These are phyloP conservation scores for Mycena sp. DNA, from an alignment of 1,284 basidiomycete genomes.

Conservation along the genomic window DNA sequence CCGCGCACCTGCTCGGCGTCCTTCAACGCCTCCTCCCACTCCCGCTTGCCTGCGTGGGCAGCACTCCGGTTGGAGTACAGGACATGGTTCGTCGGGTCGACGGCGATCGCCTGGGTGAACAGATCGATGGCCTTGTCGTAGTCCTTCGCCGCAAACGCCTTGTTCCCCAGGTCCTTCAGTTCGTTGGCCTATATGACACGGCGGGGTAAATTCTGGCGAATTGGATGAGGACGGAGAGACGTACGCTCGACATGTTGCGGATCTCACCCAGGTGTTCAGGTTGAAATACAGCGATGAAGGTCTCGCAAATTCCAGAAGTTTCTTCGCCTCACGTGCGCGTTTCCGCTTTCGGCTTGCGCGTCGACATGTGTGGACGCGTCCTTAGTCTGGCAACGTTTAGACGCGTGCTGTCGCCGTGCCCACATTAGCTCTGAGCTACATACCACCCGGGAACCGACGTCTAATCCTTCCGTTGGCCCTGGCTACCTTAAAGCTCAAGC, in stretches of 20 bases:
- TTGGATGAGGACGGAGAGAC: neutral
- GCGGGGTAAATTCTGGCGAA: neutral
- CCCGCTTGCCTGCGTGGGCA: conserved; percentile 85
- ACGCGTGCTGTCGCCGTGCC: conserved; percentile 13
- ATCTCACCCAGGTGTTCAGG: too few relatives aligned
- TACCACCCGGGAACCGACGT: conserved; percentile 3
- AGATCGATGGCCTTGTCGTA: conserved; percentile 89
- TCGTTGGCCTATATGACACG: conserved; percentile 59
- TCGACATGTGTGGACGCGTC: neutral
- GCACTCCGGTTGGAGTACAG: conserved; percentile 95
- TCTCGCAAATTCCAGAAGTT: conserved; percentile 1
- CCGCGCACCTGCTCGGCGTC: conserved; percentile 91
- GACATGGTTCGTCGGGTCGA: conserved; percentile 89
- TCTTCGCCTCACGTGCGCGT: too few relatives aligned
- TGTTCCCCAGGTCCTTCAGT: conserved; percentile 95
- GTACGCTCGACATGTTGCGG: neutral
- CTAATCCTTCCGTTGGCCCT: neutral
- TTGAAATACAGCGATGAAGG: neutral
- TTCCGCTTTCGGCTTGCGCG: neutral
- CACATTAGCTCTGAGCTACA: neutral
- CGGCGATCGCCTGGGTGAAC: conserved; percentile 88
- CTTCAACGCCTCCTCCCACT: conserved; percentile 81
- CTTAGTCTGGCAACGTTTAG: neutral
- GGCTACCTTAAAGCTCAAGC: too few relatives aligned
- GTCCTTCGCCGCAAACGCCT: conserved; percentile 94